Evolutionary conservation across 495 filamentous ascomycete species (phyloP), one percentile per base, ranked within the genome.

Genomic region (Lindgomyces ingoldianus): DNA sequence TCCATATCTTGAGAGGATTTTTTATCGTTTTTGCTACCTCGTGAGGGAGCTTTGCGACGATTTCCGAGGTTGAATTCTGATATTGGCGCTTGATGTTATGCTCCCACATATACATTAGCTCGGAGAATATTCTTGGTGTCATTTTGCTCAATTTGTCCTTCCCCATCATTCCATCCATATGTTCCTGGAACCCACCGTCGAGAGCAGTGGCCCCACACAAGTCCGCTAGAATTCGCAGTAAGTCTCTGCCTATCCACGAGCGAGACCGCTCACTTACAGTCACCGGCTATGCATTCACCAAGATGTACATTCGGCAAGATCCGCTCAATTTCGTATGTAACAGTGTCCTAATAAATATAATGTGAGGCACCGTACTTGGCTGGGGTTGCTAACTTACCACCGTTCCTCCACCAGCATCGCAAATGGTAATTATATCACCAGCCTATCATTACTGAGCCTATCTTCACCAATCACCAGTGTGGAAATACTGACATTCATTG

Each of bases 311-410:
- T 60, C 57, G 4, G 3, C 44, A 3, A 60, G 25, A 52, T 19
- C 47, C 25, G 26, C 19, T 61, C 25, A 19, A 50, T 36, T 21
- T 61, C 18, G 29, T 61, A 46, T n/a, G 54, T 60, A 10, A 44
- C 62, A 16, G 42, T 39, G 25, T 49, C 50, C 57, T 41, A 53
- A 2, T 6, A 10, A 46, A 27, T 14, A 10, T 41, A 9, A 4
- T 16, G 25, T 30, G 19, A 29, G 54, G 14, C 33, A 18, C 21
- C 10, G n/a, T n/a, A n/a, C n/a, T n/a, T n/a, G n/a, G n/a, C n/a
- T n/a, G n/a, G n/a, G n/a, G n/a, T n/a, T n/a, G n/a, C n/a, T n/a
- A 3, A 55, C 61, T 60, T 62, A 64, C 61, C 16, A 62, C 61
- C 8, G 61, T 64, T 21, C 61, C 61, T 16, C 61, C 61, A 14